Conservation (phyloP, 2,329 filamentous ascomycete species). For the Cladobotryum protrusum region DNA sequence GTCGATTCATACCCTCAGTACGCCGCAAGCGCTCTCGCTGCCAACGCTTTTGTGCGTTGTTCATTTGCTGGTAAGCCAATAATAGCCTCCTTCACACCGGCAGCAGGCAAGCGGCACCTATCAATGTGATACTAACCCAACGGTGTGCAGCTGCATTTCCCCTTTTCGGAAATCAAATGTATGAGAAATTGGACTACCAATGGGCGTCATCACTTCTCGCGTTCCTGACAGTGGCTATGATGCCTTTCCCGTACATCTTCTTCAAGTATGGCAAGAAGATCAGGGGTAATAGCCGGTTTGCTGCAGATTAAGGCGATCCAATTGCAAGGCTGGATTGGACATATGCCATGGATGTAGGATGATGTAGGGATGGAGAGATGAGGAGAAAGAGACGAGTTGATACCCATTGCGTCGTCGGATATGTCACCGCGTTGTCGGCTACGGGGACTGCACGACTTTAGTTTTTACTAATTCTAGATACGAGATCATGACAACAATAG, state of each 20-base stretch:
- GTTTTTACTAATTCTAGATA: not conserved
- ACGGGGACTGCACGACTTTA: not conserved
- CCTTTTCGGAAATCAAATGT: conserved; percentile 70
- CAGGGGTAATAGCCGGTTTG: conserved; percentile 49
- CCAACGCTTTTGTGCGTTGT: conserved; percentile 74
- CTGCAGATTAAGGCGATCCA: conserved; percentile 24
- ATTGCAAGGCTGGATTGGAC: not conserved
- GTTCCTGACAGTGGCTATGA: conserved; percentile 55
- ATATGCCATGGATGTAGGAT: not conserved
- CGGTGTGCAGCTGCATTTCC: conserved; percentile 57
- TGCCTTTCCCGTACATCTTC: conserved; percentile 59
- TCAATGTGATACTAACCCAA: conserved; percentile 12
- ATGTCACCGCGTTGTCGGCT: not conserved
- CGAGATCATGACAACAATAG: not conserved
- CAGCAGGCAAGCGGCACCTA: not conserved
- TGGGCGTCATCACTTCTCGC: conserved; percentile 61
- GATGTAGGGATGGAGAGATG: not conserved
- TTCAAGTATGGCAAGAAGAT: conserved; percentile 55
- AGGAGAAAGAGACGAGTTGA: not conserved
- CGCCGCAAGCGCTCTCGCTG: conserved; percentile 72
- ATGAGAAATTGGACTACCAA: conserved; percentile 59
- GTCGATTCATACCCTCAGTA: conserved; percentile 74
- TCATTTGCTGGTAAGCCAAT: conserved; percentile 57
- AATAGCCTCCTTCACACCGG: not conserved
- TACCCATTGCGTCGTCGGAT: not conserved